These are phyloP conservation scores for Lipomyces yamanashiensis DNA, from an alignment of 805 yeast species.

Conservation along the genomic window DNA sequence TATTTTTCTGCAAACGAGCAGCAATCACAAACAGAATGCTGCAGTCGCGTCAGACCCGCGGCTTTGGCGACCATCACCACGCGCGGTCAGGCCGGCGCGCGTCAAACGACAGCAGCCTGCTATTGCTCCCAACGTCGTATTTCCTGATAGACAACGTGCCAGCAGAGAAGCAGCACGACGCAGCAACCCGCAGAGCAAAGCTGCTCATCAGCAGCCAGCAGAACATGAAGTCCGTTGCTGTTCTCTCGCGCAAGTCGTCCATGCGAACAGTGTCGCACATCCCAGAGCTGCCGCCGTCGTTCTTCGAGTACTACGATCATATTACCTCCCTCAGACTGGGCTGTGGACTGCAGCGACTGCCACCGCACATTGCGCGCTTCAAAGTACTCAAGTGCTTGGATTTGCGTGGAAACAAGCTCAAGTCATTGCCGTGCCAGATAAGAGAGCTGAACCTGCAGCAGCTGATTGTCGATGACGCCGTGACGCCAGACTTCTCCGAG, in stretches of 20 bases:
- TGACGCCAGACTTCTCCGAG: conserved; percentile 28
- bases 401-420: conserved; percentile 24
- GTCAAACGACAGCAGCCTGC: conserved; percentile 10
- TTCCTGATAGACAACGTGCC: conserved; percentile 1
- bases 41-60: conserved; percentile 17
- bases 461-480: conserved; percentile 22
- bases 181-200: conserved; percentile 11
- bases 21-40: conserved; percentile 1
- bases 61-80: conserved; percentile 15
- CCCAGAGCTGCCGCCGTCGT: conserved; percentile 28
- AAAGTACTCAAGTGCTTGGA: conserved; percentile 20
- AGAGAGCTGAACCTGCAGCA: conserved; percentile 23
- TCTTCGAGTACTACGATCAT: conserved; percentile 29
- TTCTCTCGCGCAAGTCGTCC: conserved; percentile 23
- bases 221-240: conserved; percentile 13
- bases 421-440: conserved; percentile 26
- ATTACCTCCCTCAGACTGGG: conserved; percentile 24
- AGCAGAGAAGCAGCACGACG: background rate
- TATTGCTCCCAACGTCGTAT: conserved; percentile 18
- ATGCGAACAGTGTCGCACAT: conserved; percentile 22
- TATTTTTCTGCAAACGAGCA: background rate
- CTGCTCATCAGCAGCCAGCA: conserved; percentile 21
- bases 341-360: conserved; percentile 30
- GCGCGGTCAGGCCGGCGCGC: conserved; percentile 19
- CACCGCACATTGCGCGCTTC: conserved; percentile 32